Evolutionary conservation across 202 grass and related monocot species (phyloP).

Genomic region (Alloteropsis angusta): DNA sequence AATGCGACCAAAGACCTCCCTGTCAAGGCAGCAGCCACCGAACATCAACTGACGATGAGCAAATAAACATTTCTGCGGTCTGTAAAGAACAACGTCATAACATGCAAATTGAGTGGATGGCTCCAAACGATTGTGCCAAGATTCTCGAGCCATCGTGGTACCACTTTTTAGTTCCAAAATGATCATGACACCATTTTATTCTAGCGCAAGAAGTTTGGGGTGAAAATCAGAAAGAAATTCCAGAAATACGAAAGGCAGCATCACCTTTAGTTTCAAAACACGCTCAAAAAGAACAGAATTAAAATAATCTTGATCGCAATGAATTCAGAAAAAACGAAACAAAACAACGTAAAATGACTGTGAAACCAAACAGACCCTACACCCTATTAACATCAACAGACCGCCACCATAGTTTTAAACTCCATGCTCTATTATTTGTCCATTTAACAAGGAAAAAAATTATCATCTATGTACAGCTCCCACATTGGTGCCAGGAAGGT

Average conservation of each 20-base stretch:
- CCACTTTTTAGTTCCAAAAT: too few relatives aligned
- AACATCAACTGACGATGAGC: too few relatives aligned
- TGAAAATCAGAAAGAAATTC: not conserved
- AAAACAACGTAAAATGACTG: not conserved
- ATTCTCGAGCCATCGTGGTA: too few relatives aligned
- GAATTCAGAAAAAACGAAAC: not conserved
- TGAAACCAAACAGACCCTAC: not conserved
- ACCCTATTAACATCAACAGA: not conserved
- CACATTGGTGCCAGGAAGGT: constrained; percentile 25
- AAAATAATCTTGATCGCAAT: not conserved
- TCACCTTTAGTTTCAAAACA: too few relatives aligned
- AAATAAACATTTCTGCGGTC: too few relatives aligned
- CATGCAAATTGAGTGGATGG: too few relatives aligned
- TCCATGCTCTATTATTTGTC: constrained; percentile 38
- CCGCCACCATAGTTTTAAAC: constrained; percentile 14
- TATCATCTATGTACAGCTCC: constrained; percentile 55
- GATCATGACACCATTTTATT: too few relatives aligned
- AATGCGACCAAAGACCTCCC: too few relatives aligned
- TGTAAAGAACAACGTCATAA: too few relatives aligned
- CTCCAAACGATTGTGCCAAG: too few relatives aligned
- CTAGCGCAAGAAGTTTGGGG: not conserved
- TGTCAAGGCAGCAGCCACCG: too few relatives aligned
- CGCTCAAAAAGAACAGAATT: not conserved
- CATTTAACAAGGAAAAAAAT: constrained; percentile 26
- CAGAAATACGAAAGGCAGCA: not conserved